Base-by-base conservation (phyloP, 805 yeast genomes). In the Wickerhamiella allomyrinae region DNA sequence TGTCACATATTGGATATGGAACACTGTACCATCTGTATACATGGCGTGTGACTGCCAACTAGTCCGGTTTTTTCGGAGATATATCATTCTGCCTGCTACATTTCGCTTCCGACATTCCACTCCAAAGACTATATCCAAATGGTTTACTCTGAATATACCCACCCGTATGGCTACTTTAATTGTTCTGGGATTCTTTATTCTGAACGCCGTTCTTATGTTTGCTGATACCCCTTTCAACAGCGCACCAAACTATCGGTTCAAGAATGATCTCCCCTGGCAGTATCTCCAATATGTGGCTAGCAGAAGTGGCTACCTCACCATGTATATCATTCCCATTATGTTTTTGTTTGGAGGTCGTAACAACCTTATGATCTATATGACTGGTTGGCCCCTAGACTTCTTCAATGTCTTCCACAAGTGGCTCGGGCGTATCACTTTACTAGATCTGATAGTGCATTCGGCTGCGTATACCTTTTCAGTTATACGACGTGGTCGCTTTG, bases 271-370 rank as follows among this genome's bases (percentile, higher is more conserved):
- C 17, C 17, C 17, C 5, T 7, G 7, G 4, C n/a, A 20, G 21
- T 20, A 7, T 34, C 13, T 24, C 15, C 9, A 15, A 9, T 8
- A 19, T 8, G 37, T 41, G 14, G 47, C 41, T 2, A 40, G 23
- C 31, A 41, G 47, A 10, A 7, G 41, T 20, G 47, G 45, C 14
- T 36, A 15, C 29, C 17, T 56, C n/a, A 41, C 50, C 1, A 39
- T 48, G 23, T 37, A 37, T 24, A 44, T 41, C 31, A 19, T 77
- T 44, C 89, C 91, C 0, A 55, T 70, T 6, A 56, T 76, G 14
- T 70, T 73, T 46, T 59, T 79, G 43, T 77, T 79, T 57, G 80
- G 81, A 10, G 77, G 78, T 23, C 66, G 85, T 52, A 79, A 79
- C 53, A 79, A 77, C 54, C 71, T 79, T 29, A 62, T 78, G 53